A percentile compares a stretch with the other conserved stretches of the same genome.
phyloP scores from a whole-genome alignment of 768 basidiomycete genomes.

The Albatrellus ellisii region DNA sequence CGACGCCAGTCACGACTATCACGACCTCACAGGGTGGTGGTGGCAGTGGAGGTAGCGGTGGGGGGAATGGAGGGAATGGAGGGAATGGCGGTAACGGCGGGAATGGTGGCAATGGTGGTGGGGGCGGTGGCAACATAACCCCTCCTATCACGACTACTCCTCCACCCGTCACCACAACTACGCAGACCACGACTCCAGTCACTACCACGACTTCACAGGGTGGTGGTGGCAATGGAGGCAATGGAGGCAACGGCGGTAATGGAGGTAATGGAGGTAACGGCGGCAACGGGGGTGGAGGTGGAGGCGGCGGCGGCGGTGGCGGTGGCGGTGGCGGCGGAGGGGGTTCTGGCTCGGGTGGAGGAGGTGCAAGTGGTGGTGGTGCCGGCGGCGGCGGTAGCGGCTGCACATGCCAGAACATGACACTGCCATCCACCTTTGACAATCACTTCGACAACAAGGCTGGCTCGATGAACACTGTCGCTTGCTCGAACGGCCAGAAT shows the following conservation, averaged over 20 bases:
- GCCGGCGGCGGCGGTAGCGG: neutral
- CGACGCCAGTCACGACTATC: neutral
- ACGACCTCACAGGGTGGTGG: neutral
- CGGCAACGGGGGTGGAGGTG: neutral
- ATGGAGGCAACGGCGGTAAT: neutral
- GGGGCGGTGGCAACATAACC: no score
- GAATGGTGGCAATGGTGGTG: no score
- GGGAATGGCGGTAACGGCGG: no score
- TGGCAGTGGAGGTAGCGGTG: neutral
- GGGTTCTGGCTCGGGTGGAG: neutral
- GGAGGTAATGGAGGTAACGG: neutral
- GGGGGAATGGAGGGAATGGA: no score
- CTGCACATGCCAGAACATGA: neutral
- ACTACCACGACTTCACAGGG: neutral
- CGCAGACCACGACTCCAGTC: neutral
- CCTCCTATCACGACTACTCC: no score
- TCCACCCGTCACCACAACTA: neutral
- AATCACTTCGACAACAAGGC: slow-evolving; percentile 31
- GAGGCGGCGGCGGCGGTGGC: neutral
- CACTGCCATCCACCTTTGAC: slow-evolving; percentile 26
- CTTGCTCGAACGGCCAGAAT: slow-evolving; percentile 39
- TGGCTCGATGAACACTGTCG: slow-evolving; percentile 28
- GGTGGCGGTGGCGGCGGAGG: neutral
- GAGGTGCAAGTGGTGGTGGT: neutral
- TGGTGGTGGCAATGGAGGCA: neutral